Evolutionary conservation across 2,329 filamentous ascomycete species (phyloP), one percentile per base, ranked within the genome.

Genomic region (Botrytis deweyae): DNA sequence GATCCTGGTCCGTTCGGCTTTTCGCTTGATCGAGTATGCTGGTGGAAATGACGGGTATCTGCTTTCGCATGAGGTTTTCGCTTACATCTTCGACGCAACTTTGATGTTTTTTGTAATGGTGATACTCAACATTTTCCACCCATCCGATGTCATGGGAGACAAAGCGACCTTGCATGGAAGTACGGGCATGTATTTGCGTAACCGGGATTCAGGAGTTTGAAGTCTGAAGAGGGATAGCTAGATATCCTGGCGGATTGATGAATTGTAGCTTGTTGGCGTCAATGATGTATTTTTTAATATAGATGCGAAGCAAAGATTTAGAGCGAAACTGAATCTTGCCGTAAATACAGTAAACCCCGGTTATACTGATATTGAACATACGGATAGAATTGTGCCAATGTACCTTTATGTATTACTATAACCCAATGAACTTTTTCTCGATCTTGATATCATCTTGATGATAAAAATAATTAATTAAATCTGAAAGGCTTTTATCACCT

Each of bases 21-120:
- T 86, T 70, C 82, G 86, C 38, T 80, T 87, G 14, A 78, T 84
- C 29, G 86, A 87, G 79, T 88, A 85, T 74, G 75, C 80, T 0
- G 78, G 83, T 77, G 85, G 85, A 3, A 80, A 82, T 44, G 76
- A 81, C 25, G 86, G 86, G 1, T 84, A 82, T 72, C 77, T 87
- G 14, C 78, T 86, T 42, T 75, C 78, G n/a, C 81, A 84, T 62
- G 85, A 87, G 79, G 81, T 81, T 73, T 84, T 81, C 42, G 72
- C 86, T 12, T 86, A 86, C 75, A 80, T 83, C 36, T 84, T 87
- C 69, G 85, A 87, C 83, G 76, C 81, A 78, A 75, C 80, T 9
- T 80, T 83, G 25, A 85, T 85, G 83, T 77, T 83, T 42, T 10
- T 81, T 2, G 81, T 82, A 1, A 75, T 84, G 73, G 75, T 79